Percentiles rank a stretch among this genome's conserved stretches.
These are phyloP conservation scores for Penicillium samsonianum DNA, from an alignment of 495 filamentous ascomycete species.

Conservation along the genomic window DNA sequence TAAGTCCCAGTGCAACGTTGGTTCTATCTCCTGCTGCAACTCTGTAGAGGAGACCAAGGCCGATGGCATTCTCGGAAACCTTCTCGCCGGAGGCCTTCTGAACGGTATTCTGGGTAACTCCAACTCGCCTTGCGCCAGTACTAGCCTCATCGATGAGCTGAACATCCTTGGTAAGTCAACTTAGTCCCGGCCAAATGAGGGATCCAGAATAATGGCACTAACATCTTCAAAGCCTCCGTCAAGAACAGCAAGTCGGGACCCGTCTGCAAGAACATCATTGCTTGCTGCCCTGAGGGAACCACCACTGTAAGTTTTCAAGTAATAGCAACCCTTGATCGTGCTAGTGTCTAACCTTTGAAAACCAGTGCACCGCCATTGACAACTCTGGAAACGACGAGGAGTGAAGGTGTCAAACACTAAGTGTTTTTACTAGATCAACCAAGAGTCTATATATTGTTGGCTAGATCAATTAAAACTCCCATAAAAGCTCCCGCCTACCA, in stretches of 20 bases:
- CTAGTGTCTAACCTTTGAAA: not conserved
- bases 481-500: no score
- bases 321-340: not conserved
- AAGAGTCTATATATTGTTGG: no score
- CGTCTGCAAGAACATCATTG: slow-evolving; percentile 12
- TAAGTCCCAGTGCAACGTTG: slow-evolving; percentile 7
- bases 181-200: not conserved
- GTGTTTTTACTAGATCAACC: no score
- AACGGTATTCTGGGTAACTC: slow-evolving; percentile 11
- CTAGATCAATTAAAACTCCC: no score
- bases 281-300: slow-evolving; percentile 10
- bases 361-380: slow-evolving; percentile 8
- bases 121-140: slow-evolving; percentile 10
- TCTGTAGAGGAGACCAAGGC: slow-evolving; percentile 1
- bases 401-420: no score
- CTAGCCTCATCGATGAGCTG: slow-evolving; percentile 12
- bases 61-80: slow-evolving; percentile 9
- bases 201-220: not conserved
- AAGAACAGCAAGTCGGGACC: not conserved
- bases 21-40: slow-evolving; percentile 11
- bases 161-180: slow-evolving; percentile 2
- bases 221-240: not conserved
- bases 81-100: slow-evolving; percentile 6
- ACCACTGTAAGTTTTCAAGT: not conserved
- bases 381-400: slow-evolving; percentile 6